Percentiles rank a stretch among this genome's conserved stretches.
These are phyloP conservation scores for Biscutella auriculata DNA, from an alignment of 441 rosid genomes.

Conservation along the genomic window DNA sequence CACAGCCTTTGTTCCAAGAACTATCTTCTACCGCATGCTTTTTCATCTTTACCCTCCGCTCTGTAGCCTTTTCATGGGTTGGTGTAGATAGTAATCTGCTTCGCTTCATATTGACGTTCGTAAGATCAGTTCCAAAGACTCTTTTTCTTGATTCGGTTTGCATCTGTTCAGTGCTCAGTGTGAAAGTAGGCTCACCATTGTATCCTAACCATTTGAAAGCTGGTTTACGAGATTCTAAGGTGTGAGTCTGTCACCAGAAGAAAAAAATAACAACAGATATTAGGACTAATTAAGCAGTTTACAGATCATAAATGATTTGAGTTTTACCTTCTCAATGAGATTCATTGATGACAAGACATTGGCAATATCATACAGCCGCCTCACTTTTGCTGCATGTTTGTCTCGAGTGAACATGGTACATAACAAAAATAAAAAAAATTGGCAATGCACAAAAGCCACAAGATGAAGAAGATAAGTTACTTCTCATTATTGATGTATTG, in stretches of 20 bases:
- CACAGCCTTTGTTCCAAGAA: conserved; percentile 25
- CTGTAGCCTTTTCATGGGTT: conserved; percentile 15
- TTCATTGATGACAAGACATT: conserved; percentile 82
- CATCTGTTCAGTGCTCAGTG: conserved; percentile 17
- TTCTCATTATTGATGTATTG: conserved; percentile 60
- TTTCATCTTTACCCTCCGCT: conserved; percentile 16
- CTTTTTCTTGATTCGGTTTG: conserved; percentile 46
- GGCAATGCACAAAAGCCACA: neutral
- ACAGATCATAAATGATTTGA: neutral
- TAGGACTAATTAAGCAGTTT: neutral
- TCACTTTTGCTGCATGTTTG: conserved; percentile 67
- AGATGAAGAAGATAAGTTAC: conserved; percentile 26
- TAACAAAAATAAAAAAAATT: too few relatives aligned
- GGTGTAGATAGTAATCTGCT: conserved; percentile 28
- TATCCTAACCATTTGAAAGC: conserved; percentile 86
- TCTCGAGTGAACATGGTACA: neutral
- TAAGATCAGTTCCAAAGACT: conserved; percentile 67
- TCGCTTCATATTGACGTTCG: conserved; percentile 50
- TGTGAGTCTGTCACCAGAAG: conserved; percentile 57
- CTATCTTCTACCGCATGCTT: conserved; percentile 24
- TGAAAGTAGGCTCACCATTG: conserved; percentile 29
- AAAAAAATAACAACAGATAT: neutral
- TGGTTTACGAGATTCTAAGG: conserved; percentile 63
- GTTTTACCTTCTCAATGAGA: conserved; percentile 80
- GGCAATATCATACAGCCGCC: conserved; percentile 89